phyloP scores from a whole-genome alignment of 495 filamentous ascomycete species.

The Evernia prunastri region DNA sequence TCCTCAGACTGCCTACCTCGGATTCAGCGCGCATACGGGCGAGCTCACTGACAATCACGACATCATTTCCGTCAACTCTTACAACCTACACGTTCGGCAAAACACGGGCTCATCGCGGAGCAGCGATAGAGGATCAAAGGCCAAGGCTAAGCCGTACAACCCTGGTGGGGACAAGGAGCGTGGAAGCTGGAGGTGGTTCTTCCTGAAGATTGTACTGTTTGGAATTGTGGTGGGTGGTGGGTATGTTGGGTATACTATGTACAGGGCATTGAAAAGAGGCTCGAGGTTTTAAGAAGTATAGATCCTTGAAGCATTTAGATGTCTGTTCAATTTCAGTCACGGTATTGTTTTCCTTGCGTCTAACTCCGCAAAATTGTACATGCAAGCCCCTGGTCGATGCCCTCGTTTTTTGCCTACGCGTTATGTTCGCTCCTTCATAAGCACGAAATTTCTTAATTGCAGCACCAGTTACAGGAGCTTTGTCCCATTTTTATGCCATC shows the following conservation, averaged over 20 bases:
- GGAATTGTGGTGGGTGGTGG: slow-evolving; percentile 58
- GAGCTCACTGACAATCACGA: slow-evolving; percentile 98
- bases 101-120: slow-evolving; percentile 21
- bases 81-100: slow-evolving; percentile 78
- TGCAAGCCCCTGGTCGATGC: neutral
- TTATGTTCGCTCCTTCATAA: neutral
- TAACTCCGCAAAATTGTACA: neutral
- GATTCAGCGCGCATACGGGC: slow-evolving; percentile 92
- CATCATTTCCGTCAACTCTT: slow-evolving; percentile 79
- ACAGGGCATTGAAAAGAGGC: slow-evolving; percentile 61
- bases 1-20: slow-evolving; percentile 86
- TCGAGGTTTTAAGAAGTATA: slow-evolving; percentile 65
- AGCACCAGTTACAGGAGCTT: too few relatives aligned
- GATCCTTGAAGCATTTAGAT: neutral
- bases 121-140: slow-evolving; percentile 35
- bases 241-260: slow-evolving; percentile 82
- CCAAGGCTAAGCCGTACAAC: slow-evolving; percentile 25
- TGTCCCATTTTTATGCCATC: too few relatives aligned
- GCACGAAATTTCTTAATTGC: too few relatives aligned
- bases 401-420: neutral
- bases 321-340: neutral
- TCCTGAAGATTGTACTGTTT: slow-evolving; percentile 78
- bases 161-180: slow-evolving; percentile 34
- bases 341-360: neutral
- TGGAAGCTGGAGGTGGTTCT: slow-evolving; percentile 87